Evolutionary conservation across 768 basidiomycete species (phyloP).

Genomic region (Lactarius trivialis): DNA sequence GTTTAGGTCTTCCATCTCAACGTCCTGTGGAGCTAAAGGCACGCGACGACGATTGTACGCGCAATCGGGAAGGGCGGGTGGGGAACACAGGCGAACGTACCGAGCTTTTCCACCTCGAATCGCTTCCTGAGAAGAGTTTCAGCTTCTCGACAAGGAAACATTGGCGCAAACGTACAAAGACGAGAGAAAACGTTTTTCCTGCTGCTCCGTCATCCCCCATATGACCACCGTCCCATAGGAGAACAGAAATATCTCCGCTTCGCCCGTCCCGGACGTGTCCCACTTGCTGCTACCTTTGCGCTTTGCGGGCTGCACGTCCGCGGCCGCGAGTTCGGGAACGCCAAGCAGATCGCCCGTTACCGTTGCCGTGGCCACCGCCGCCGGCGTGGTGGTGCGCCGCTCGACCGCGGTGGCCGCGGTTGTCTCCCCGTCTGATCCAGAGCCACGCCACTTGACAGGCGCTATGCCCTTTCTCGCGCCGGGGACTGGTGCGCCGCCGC

Average conservation of each 20-base stretch:
- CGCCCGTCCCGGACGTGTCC: slow-evolving; percentile 48
- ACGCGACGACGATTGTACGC: slow-evolving; percentile 4
- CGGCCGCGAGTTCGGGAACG: slow-evolving; percentile 50
- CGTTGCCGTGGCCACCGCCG: neutral
- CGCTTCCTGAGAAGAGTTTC: slow-evolving; percentile 53
- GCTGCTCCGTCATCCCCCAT: slow-evolving; percentile 94
- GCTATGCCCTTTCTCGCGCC: neutral
- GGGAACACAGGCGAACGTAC: slow-evolving; percentile 36
- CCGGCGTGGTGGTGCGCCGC: slow-evolving; percentile 12
- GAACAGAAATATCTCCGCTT: slow-evolving; percentile 90
- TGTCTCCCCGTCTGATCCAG: slow-evolving; percentile 22
- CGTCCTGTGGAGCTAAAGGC: slow-evolving; percentile 66
- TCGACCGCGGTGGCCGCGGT: slow-evolving; percentile 19
- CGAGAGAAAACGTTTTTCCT: slow-evolving; percentile 84
- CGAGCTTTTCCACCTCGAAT: slow-evolving; percentile 86
- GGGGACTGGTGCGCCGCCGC: slow-evolving; percentile 17
- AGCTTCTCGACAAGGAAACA: neutral
- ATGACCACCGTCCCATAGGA: slow-evolving; percentile 93
- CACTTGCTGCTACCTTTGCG: slow-evolving; percentile 61
- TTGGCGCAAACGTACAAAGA: slow-evolving; percentile 63
- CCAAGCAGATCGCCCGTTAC: slow-evolving; percentile 68
- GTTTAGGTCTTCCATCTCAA: slow-evolving; percentile 96
- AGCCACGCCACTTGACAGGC: slow-evolving; percentile 27
- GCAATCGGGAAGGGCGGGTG: slow-evolving; percentile 3
- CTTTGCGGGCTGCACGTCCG: slow-evolving; percentile 31